These are phyloP conservation scores for Passalora sequoiae DNA, from an alignment of 2,329 filamentous ascomycete species.

Conservation along the genomic window DNA sequence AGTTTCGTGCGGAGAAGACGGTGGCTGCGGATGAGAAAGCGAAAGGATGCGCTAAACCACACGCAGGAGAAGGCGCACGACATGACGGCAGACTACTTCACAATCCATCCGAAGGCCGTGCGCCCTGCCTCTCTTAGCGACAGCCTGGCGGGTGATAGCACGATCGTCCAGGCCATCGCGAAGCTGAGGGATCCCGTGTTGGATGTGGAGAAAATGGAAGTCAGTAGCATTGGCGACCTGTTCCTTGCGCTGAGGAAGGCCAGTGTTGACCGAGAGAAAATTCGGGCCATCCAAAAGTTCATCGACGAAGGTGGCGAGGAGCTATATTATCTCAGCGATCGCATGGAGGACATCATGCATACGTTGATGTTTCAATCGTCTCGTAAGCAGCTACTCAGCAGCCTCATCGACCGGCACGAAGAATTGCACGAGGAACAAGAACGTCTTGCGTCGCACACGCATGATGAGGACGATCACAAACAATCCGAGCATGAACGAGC, in stretches of 20 bases:
- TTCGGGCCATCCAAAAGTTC: conserved; percentile 76
- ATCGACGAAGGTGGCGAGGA: conserved; percentile 72
- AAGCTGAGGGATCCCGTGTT: conserved; percentile 40
- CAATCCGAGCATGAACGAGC: conserved; percentile 37
- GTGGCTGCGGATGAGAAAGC: conserved; percentile 78
- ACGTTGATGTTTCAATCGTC: conserved; percentile 87
- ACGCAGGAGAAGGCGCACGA: conserved; percentile 55
- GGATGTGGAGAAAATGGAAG: conserved; percentile 48
- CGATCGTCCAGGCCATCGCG: conserved; percentile 11
- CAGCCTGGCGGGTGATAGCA: conserved; percentile 20
- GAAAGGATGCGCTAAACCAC: conserved; percentile 46
- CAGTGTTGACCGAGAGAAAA: conserved; percentile 85
- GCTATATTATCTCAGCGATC: conserved; percentile 64
- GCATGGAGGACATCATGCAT: conserved; percentile 81
- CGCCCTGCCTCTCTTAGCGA: conserved; percentile 16
- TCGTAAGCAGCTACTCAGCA: conserved; percentile 66
- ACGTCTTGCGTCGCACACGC: conserved; percentile 38
- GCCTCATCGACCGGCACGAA: conserved; percentile 60
- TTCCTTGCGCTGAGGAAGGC: conserved; percentile 63
- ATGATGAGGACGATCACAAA: conserved; percentile 39
- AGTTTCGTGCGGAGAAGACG: conserved; percentile 86
- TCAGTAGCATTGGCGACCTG: conserved; percentile 62
- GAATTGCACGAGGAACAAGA: conserved; percentile 48
- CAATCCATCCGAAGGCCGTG: conserved; percentile 49
- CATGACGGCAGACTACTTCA: conserved; percentile 74